Evolutionary conservation across 768 basidiomycete genomes (phyloP), one percentile per base, ranked within the genome.

Genomic region (Collybia sp.): DNA sequence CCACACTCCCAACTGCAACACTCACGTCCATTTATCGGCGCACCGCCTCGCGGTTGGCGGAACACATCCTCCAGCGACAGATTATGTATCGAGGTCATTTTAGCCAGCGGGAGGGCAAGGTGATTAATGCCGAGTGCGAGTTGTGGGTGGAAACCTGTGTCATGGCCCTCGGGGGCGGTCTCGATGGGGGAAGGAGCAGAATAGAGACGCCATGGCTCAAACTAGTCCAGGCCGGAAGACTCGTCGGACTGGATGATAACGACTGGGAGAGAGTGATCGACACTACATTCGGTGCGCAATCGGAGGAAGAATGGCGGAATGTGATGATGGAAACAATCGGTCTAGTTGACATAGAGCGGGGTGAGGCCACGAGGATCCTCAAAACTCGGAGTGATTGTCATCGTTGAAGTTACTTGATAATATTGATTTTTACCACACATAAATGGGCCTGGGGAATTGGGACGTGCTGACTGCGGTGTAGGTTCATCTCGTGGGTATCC

Each of bases 111-210:
- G 85, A 90, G 45, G 88, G 85, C 4, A 74, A 71, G 48, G 66
- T 68, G 16, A 73, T 95, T 16, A 70, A 70, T 16, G 76, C 77
- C 1, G 93, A 98, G 62, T 82, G 80, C 68, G 76, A 83, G 57
- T 72, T 91, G 40, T 93, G 93, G 93, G 73, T 85, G 5, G 86
- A 90, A 64, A 85, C 88, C 6, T 88, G 83, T 48, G 76, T 79
- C 19, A 64, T 69, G 16, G 84, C 81, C 2, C 64, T 92, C 33
- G 67, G 62, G 37, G 74, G 66, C 10, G 61, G 63, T 33, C 64
- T 76, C 34, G 66, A 64, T 17, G 76, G 73, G 46, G 75, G 70
- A 40, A 72, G 61, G 53, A 68, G 63, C 43, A 75, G 81, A 13
- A 75, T 85, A 1, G 85, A 86, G 58, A 77, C 75, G 0, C 88